These are phyloP conservation scores for Cochlearia excelsa DNA, from an alignment of 345 rosid species.

Conservation along the genomic window DNA sequence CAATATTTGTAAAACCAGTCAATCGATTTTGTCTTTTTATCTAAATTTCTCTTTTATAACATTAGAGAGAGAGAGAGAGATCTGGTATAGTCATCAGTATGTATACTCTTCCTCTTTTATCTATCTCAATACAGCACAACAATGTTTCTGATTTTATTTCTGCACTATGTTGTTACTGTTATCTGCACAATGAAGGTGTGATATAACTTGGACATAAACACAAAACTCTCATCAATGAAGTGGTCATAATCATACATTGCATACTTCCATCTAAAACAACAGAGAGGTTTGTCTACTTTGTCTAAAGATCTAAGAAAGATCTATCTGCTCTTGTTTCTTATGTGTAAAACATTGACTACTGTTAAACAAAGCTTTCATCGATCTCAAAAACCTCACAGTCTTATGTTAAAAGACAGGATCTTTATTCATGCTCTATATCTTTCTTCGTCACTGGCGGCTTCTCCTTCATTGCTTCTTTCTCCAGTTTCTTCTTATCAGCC, in stretches of 20 bases:
- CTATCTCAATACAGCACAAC: no score
- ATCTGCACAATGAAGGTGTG: no score
- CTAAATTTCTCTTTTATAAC: no score
- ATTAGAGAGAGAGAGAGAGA: no score
- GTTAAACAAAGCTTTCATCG: constrained; percentile 16
- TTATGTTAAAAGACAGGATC: constrained; percentile 11
- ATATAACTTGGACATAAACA: neutral
- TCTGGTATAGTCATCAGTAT: no score
- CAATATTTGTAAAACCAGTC: no score
- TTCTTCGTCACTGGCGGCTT: constrained; percentile 47
- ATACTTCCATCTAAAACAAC: constrained; percentile 23
- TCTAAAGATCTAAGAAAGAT: constrained; percentile 29
- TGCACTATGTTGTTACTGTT: neutral
- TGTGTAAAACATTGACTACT: constrained; percentile 31
- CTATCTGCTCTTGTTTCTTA: constrained; percentile 17
- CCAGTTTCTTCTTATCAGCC: constrained; percentile 86
- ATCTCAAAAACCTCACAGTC: constrained; percentile 15
- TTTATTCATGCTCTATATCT: constrained; percentile 30
- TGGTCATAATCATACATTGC: constrained; percentile 12
- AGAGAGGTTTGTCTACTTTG: constrained; percentile 23
- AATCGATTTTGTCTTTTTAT: no score
- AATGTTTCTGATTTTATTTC: constrained; percentile 21
- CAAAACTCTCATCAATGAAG: no score
- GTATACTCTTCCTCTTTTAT: no score
- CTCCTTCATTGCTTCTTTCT: constrained; percentile 84